Evolutionary conservation across 2,329 filamentous ascomycete genomes (phyloP).

Genomic region (Cladosporium sp.): DNA sequence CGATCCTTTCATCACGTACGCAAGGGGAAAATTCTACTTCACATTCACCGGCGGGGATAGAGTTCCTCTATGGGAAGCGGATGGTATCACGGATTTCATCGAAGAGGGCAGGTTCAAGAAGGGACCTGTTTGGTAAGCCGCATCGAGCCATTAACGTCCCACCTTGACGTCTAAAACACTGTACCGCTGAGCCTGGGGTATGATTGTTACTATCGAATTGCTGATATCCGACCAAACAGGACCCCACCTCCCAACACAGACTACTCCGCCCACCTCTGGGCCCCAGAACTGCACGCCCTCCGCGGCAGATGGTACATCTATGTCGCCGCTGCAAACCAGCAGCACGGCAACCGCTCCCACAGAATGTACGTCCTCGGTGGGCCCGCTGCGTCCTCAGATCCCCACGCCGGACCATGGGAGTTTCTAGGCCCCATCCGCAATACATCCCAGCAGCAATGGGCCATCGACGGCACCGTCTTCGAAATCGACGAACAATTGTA

Average conservation of each 20-base stretch:
- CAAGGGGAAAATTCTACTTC: conserved; percentile 47
- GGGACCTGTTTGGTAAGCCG: conserved; percentile 40
- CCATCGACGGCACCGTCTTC: conserved; percentile 50
- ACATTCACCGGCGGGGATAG: conserved; percentile 48
- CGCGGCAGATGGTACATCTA: conserved; percentile 57
- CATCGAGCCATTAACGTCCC: neutral
- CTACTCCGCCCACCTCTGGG: conserved; percentile 54
- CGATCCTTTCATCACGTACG: conserved; percentile 47
- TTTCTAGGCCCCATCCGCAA: conserved; percentile 44
- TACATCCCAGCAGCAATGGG: conserved; percentile 47
- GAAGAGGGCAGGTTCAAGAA: conserved; percentile 35
- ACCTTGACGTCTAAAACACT: neutral
- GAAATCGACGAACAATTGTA: conserved; percentile 40
- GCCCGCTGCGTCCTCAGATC: conserved; percentile 35
- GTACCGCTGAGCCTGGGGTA: neutral
- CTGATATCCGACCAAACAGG: conserved; percentile 25
- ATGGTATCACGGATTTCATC: conserved; percentile 38
- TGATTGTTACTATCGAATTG: too few relatives aligned
- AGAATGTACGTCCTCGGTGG: conserved; percentile 49
- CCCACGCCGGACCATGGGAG: conserved; percentile 41
- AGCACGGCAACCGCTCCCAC: conserved; percentile 46
- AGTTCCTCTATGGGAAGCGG: conserved; percentile 47
- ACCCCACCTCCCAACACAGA: conserved; percentile 44
- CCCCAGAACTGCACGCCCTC: conserved; percentile 56
- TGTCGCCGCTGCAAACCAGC: conserved; percentile 45